Conservation (phyloP, 352 stramenopile species). For the Pythium monospermum region DNA sequence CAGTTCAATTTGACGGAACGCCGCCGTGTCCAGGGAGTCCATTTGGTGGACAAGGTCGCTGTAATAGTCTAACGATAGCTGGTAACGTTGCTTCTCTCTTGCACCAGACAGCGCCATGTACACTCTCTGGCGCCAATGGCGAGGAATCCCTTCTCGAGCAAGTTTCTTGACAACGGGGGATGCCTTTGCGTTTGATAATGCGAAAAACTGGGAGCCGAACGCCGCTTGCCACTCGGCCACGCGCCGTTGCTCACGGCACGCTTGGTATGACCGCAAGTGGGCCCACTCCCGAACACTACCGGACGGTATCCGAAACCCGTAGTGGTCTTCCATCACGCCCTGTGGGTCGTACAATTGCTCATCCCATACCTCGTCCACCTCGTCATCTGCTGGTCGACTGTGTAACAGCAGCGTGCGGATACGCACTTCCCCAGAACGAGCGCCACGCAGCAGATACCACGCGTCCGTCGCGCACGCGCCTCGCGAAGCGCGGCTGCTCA, state of each 20-base stretch:
- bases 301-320: constrained; percentile 61
- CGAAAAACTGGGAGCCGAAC: constrained; percentile 43
- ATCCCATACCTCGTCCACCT: constrained; percentile 34
- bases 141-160: constrained; percentile 46
- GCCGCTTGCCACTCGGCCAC: constrained; percentile 54
- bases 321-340: constrained; percentile 43
- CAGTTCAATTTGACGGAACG: constrained; percentile 82
- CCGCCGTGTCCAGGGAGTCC: constrained; percentile 36
- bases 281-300: constrained; percentile 34
- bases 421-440: constrained; percentile 53
- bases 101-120: constrained; percentile 70
- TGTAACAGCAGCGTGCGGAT: constrained; percentile 54
- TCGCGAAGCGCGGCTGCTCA: constrained; percentile 27
- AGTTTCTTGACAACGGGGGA: constrained; percentile 28
- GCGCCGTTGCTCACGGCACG: constrained; percentile 65
- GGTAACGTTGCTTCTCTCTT: constrained; percentile 49
- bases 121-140: constrained; percentile 53
- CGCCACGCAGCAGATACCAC: constrained; percentile 53
- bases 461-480: constrained; percentile 35
- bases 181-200: constrained; percentile 13
- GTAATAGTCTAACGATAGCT: constrained; percentile 42
- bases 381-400: background rate
- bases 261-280: constrained; percentile 66
- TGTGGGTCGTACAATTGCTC: constrained; percentile 24
- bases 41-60: constrained; percentile 36